phyloP scores from a whole-genome alignment of 2,329 filamentous ascomycete genomes.

The Fusarium sulawesiense region DNA sequence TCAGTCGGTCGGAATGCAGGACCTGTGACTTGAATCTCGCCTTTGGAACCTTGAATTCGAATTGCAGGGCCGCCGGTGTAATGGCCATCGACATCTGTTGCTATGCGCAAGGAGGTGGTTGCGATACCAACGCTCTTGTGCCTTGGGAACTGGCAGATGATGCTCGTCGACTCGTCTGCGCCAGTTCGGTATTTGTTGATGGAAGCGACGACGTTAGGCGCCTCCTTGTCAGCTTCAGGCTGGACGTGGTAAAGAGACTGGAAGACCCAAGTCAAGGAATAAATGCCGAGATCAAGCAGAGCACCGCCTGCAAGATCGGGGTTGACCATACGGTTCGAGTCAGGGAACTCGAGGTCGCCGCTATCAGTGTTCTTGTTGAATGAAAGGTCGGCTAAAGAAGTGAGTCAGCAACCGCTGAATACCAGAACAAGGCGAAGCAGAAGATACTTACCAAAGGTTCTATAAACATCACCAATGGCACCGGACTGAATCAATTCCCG shows the following conservation, averaged over 20 bases:
- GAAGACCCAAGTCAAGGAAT: slow-evolving; percentile 90
- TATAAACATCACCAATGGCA: slow-evolving; percentile 70
- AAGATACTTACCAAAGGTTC: slow-evolving; percentile 61
- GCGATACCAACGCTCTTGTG: slow-evolving; percentile 78
- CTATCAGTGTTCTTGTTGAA: slow-evolving; percentile 69
- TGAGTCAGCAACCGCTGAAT: slow-evolving; percentile 16
- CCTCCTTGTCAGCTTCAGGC: slow-evolving; percentile 72
- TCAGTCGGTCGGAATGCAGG: slow-evolving; percentile 76
- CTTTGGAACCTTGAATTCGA: slow-evolving; percentile 82
- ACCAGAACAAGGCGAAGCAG: background rate
- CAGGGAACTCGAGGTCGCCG: slow-evolving; percentile 65
- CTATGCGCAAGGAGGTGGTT: slow-evolving; percentile 71
- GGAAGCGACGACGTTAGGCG: slow-evolving; percentile 74
- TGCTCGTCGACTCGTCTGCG: slow-evolving; percentile 81
- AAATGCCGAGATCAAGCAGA: slow-evolving; percentile 87
- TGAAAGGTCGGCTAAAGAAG: slow-evolving; percentile 65
- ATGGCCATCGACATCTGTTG: slow-evolving; percentile 70
- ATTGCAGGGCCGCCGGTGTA: slow-evolving; percentile 73
- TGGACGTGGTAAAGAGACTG: slow-evolving; percentile 88
- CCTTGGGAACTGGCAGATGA: slow-evolving; percentile 79
- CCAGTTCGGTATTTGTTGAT: slow-evolving; percentile 80
- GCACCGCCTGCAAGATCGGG: slow-evolving; percentile 84
- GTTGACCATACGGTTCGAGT: slow-evolving; percentile 83
- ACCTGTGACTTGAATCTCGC: slow-evolving; percentile 83
- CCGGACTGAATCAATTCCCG: slow-evolving; percentile 70